Percentiles rank a stretch among this genome's conserved stretches.
Evolutionary conservation across 2,329 filamentous ascomycete species (phyloP).

Genomic region (Beauveria rudraprayagi): DNA sequence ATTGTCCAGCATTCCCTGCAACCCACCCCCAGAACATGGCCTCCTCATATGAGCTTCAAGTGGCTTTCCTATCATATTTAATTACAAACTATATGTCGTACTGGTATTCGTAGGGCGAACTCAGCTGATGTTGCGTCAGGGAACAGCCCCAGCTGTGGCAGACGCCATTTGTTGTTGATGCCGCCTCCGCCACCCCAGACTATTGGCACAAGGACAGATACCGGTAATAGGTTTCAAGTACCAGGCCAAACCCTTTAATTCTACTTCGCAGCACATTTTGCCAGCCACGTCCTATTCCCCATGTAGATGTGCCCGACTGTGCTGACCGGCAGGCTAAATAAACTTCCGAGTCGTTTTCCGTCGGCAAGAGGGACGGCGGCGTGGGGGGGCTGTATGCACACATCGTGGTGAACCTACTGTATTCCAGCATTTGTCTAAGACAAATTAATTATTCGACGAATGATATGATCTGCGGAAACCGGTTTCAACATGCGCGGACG

Average conservation of each 20-base stretch:
- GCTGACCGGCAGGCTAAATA: too few relatives aligned
- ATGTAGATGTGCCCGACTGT: too few relatives aligned
- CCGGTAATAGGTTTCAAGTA: not conserved
- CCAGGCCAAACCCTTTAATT: not conserved
- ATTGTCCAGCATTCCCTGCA: not conserved
- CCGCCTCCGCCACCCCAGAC: too few relatives aligned
- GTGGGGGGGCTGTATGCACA: not conserved
- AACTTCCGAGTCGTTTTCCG: too few relatives aligned
- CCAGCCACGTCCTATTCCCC: not conserved
- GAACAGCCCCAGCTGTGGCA: too few relatives aligned
- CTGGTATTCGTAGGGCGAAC: not conserved
- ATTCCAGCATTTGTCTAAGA: not conserved
- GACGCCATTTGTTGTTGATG: too few relatives aligned
- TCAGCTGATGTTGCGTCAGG: not conserved
- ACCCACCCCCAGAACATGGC: not conserved
- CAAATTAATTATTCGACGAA: not conserved
- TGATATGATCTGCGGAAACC: not conserved
- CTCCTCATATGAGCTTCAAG: not conserved
- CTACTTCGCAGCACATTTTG: not conserved
- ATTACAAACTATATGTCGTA: not conserved
- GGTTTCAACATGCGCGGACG: not conserved
- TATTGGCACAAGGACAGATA: too few relatives aligned
- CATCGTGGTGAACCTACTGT: too few relatives aligned
- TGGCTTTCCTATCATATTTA: not conserved
- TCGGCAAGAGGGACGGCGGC: not conserved